Percentiles rank a stretch among this genome's conserved stretches.
Evolutionary conservation across 345 rosid genomes (phyloP).

Genomic region (Crucihimalaya himalaica): DNA sequence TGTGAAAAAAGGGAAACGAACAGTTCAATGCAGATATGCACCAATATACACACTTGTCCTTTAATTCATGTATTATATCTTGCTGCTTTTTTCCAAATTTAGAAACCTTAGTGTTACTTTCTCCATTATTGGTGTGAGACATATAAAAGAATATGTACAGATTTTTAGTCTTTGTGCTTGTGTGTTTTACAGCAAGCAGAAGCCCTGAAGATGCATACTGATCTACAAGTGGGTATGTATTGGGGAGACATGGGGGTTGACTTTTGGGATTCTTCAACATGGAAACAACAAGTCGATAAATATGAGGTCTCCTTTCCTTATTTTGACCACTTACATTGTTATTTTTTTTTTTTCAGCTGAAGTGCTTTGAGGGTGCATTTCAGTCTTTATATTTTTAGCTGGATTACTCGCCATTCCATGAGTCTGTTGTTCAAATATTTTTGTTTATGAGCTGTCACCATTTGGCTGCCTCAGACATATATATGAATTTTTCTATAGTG

Average conservation of each 20-base stretch:
- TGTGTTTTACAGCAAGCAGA: slow-evolving; percentile 69
- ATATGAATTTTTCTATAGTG: not conserved
- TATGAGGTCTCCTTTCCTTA: slow-evolving; percentile 59
- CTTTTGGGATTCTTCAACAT: slow-evolving; percentile 59
- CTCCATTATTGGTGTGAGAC: not conserved
- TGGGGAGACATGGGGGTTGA: slow-evolving; percentile 90
- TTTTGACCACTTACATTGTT: not conserved
- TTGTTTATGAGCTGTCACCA: not conserved
- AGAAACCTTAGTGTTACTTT: not conserved
- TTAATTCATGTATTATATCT: not conserved
- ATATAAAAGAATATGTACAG: not conserved
- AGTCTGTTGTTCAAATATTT: not conserved
- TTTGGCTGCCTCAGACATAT: not conserved
- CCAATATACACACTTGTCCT: not conserved
- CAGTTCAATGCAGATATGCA: not conserved
- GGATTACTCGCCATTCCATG: not conserved
- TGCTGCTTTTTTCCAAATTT: slow-evolving; percentile 4
- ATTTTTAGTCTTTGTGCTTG: slow-evolving; percentile 1
- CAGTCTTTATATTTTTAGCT: not conserved
- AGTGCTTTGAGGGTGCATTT: not conserved
- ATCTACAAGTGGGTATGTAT: slow-evolving; percentile 69
- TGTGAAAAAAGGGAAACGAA: not conserved
- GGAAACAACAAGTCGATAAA: slow-evolving; percentile 55
- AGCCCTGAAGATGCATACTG: slow-evolving; percentile 64
- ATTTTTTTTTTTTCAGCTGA: not conserved